Evolutionary conservation across 305 asterid species (phyloP).

Genomic region (Andrographis paniculata): DNA sequence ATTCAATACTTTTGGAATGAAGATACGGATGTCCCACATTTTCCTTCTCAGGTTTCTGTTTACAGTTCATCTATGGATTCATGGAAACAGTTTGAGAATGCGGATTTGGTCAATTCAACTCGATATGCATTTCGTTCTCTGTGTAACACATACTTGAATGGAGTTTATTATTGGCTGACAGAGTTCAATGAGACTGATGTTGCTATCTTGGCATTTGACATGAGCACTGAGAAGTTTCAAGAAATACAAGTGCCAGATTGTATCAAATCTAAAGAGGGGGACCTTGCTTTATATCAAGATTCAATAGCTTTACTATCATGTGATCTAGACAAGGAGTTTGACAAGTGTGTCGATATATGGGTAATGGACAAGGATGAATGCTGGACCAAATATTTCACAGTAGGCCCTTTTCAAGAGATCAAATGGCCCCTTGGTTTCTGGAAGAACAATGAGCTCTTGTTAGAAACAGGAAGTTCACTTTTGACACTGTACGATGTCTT

Average conservation of each 20-base stretch:
- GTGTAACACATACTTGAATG: slow-evolving; percentile 27
- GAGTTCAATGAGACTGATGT: slow-evolving; percentile 11
- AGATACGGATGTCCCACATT: slow-evolving; percentile 4
- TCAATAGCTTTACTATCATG: slow-evolving; percentile 25
- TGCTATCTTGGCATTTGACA: slow-evolving; percentile 29
- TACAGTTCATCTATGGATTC: slow-evolving; percentile 27
- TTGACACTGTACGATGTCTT: slow-evolving; percentile 20
- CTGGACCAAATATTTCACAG: slow-evolving; percentile 23
- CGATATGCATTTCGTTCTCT: slow-evolving; percentile 22
- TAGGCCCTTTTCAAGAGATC: slow-evolving; percentile 26
- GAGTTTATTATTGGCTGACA: slow-evolving; percentile 27
- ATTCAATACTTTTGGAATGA: slow-evolving; percentile 21
- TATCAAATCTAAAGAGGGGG: slow-evolving; percentile 20
- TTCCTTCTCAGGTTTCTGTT: slow-evolving; percentile 19
- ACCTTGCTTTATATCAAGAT: slow-evolving; percentile 20
- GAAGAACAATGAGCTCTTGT: slow-evolving; percentile 25
- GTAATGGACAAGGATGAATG: slow-evolving; percentile 20
- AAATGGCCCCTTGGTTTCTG: slow-evolving; percentile 34
- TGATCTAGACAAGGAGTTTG: slow-evolving; percentile 16
- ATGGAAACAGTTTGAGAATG: slow-evolving; percentile 31
- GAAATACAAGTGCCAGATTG: slow-evolving; percentile 23
- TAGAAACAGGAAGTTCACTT: slow-evolving; percentile 20
- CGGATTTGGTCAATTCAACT: slow-evolving; percentile 19
- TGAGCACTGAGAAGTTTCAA: slow-evolving; percentile 23
- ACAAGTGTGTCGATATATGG: slow-evolving; percentile 26